These are phyloP conservation scores for Gastrolobium bilobum DNA, from an alignment of 306 rosid genomes.

Conservation along the genomic window DNA sequence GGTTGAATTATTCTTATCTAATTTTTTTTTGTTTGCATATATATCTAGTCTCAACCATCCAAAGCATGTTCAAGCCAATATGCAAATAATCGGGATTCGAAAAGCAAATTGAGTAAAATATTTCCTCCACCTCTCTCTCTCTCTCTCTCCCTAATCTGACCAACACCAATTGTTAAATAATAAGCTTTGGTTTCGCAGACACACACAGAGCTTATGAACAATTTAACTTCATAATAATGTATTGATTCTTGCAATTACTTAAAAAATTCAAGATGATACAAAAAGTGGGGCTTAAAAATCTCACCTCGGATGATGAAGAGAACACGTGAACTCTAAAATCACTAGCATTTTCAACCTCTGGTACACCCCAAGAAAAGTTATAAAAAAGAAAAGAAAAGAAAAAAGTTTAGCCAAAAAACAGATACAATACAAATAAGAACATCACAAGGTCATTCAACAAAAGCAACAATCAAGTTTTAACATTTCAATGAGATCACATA, in stretches of 20 bases:
- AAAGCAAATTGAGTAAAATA: constrained; percentile 24
- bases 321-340: constrained; percentile 76
- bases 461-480: constrained; percentile 11
- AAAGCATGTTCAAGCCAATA: constrained; percentile 21
- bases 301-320: constrained; percentile 87
- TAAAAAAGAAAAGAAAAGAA: background rate
- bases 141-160: background rate
- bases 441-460: constrained; percentile 7
- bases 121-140: background rate
- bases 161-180: constrained; percentile 22
- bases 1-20: background rate
- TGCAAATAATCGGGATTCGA: constrained; percentile 24
- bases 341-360: constrained; percentile 62
- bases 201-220: constrained; percentile 5
- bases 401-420: constrained; percentile 1
- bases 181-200: background rate
- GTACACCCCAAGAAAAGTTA: constrained; percentile 40
- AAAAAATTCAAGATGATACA: constrained; percentile 12
- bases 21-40: background rate
- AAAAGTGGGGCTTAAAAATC: constrained; percentile 40
- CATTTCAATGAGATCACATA: constrained; percentile 7
- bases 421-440: constrained; percentile 19
- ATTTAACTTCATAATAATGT: constrained; percentile 9
- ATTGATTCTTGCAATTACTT: constrained; percentile 5
- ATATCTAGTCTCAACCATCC: background rate